Evolutionary conservation across 1,139 yeast genomes (phyloP).

Genomic region (Ogataea hybrid): DNA sequence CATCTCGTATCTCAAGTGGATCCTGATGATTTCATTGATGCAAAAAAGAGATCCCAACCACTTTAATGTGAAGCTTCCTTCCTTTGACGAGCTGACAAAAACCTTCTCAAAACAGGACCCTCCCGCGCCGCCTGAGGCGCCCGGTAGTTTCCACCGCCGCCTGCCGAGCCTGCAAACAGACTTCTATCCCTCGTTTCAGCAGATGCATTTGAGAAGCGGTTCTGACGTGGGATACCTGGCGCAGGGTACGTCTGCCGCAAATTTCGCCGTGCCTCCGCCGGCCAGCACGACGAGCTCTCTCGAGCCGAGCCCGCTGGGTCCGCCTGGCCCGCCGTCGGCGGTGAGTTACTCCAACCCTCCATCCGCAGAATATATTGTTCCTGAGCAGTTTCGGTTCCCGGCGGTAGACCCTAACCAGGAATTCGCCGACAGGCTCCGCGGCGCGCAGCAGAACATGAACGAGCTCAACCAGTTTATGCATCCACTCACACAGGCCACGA

Average conservation of each 20-base stretch:
- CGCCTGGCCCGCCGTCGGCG: neutral
- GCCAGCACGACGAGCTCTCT: neutral
- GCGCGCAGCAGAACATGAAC: slow-evolving; percentile 1
- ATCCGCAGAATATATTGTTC: slow-evolving; percentile 1
- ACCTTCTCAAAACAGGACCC: slow-evolving; percentile 10
- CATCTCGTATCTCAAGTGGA: neutral
- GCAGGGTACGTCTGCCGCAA: neutral
- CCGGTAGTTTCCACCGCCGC: neutral
- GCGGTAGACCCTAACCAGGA: slow-evolving; percentile 1
- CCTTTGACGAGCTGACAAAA: slow-evolving; percentile 20
- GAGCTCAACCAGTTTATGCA: neutral
- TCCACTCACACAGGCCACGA: neutral
- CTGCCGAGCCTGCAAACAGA: slow-evolving; percentile 5
- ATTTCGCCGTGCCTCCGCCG: neutral
- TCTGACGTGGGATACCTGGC: slow-evolving; percentile 2
- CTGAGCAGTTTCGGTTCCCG: slow-evolving; percentile 7
- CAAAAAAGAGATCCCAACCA: slow-evolving; percentile 9
- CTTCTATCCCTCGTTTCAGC: slow-evolving; percentile 5
- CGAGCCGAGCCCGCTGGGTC: neutral
- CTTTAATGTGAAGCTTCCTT: slow-evolving; percentile 16
- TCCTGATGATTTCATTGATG: slow-evolving; percentile 13
- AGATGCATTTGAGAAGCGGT: slow-evolving; percentile 2
- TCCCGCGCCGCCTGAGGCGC: neutral
- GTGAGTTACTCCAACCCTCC: neutral
- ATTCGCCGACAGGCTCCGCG: neutral